These are phyloP conservation scores for Sugiyamaella qingdaonensis DNA, from an alignment of 805 yeast species.

Conservation along the genomic window DNA sequence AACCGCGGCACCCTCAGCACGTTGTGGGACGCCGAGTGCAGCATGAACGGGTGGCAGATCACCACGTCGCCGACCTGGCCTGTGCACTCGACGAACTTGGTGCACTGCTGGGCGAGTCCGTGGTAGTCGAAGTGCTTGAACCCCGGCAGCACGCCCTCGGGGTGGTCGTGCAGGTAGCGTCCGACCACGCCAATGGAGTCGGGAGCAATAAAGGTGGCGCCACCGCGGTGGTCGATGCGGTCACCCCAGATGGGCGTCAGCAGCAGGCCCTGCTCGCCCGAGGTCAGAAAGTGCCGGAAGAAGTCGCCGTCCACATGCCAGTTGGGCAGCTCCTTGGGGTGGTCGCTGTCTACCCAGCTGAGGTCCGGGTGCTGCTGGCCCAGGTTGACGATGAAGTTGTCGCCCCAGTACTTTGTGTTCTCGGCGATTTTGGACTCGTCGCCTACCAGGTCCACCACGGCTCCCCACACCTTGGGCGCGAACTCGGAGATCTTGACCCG, in stretches of 20 bases:
- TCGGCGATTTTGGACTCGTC: conserved; percentile 8
- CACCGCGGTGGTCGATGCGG: conserved; percentile 7
- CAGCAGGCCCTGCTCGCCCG: conserved; percentile 14
- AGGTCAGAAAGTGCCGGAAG: conserved; percentile 13
- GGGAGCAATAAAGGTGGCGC: conserved; percentile 12
- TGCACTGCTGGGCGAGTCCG: conserved; percentile 6
- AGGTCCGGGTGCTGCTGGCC: conserved; percentile 9
- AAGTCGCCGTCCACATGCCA: conserved; percentile 15
- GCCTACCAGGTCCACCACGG: conserved; percentile 9
- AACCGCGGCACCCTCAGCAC: conserved; percentile 11
- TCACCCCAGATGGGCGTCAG: conserved; percentile 12
- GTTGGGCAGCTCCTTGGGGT: conserved; percentile 9
- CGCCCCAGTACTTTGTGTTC: conserved; percentile 8
- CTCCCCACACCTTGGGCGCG: conserved; percentile 13
- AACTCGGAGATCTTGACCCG: conserved; percentile 8
- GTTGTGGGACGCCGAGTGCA: conserved; percentile 14
- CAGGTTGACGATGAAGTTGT: conserved; percentile 12
- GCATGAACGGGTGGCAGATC: conserved; percentile 12
- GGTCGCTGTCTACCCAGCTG: not conserved
- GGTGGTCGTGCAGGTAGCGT: conserved; percentile 3
- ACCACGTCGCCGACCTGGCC: conserved; percentile 14
- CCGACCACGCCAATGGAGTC: conserved; percentile 11
- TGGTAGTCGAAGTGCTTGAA: not conserved
- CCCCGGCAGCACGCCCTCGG: conserved; percentile 13
- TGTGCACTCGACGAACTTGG: conserved; percentile 8